Evolutionary conservation across 2,329 filamentous ascomycete species (phyloP).

Genomic region (Alternaria rosae): DNA sequence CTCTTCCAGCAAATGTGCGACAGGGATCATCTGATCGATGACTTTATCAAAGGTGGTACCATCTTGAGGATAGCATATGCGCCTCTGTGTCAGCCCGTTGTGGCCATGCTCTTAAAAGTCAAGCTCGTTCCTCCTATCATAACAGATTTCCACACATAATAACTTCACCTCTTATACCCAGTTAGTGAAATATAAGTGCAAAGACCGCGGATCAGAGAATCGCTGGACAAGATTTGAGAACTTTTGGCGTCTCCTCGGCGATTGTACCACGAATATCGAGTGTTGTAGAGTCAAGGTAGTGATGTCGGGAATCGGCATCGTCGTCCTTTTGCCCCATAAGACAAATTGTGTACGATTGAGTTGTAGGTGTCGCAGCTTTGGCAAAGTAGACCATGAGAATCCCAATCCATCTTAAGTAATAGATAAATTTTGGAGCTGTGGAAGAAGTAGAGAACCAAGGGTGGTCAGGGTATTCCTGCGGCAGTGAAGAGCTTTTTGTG

Average conservation of each 20-base stretch:
- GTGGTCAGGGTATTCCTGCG: neutral
- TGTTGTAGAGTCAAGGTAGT: neutral
- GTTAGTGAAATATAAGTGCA: neutral
- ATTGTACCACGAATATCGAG: too few relatives aligned
- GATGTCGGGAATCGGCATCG: neutral
- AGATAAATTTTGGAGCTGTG: neutral
- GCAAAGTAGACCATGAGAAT: neutral
- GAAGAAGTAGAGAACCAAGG: neutral
- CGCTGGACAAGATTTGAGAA: neutral
- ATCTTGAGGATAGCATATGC: neutral
- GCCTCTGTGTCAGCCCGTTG: too few relatives aligned
- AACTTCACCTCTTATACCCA: too few relatives aligned
- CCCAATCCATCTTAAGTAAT: neutral
- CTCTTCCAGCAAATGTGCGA: neutral
- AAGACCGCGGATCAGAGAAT: neutral
- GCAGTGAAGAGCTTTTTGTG: neutral
- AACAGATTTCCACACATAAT: too few relatives aligned
- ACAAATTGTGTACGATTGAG: neutral
- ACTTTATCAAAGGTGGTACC: too few relatives aligned
- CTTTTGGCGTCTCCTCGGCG: too few relatives aligned
- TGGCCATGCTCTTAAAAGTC: too few relatives aligned
- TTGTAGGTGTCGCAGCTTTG: neutral
- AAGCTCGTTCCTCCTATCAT: too few relatives aligned
- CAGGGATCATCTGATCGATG: neutral
- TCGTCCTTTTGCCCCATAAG: neutral